These are phyloP conservation scores for Saturnispora dispora DNA, from an alignment of 805 yeast genomes.

Conservation along the genomic window DNA sequence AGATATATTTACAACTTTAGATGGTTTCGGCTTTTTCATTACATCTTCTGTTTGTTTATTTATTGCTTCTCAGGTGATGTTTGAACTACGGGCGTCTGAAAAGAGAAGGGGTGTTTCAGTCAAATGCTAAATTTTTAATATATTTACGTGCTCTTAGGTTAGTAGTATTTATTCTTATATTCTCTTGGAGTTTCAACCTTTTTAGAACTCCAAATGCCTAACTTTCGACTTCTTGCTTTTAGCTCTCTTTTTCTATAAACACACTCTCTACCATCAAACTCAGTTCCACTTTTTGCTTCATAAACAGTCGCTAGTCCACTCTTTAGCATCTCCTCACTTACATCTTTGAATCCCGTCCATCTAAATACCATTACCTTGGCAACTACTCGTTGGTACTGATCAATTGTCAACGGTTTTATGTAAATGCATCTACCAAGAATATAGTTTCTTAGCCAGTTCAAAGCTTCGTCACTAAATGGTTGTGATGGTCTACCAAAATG, in stretches of 20 bases:
- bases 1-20: conserved; percentile 63
- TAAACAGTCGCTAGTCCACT: conserved; percentile 82
- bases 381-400: conserved; percentile 85
- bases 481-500: conserved; percentile 94
- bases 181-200: conserved; percentile 64
- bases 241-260: conserved; percentile 52
- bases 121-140: conserved; percentile 44
- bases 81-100: conserved; percentile 82
- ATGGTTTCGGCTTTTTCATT: conserved; percentile 58
- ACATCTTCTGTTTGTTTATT: conserved; percentile 59
- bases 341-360: conserved; percentile 65
- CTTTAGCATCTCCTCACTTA: conserved; percentile 79
- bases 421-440: conserved; percentile 60
- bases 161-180: conserved; percentile 44
- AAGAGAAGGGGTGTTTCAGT: conserved; percentile 74
- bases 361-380: conserved; percentile 57
- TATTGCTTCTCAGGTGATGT: conserved; percentile 88
- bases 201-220: conserved; percentile 61
- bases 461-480: conserved; percentile 76
- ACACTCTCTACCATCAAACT: conserved; percentile 71
- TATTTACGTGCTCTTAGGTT: not conserved
- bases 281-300: conserved; percentile 73
- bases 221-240: conserved; percentile 43
- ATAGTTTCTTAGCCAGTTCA: conserved; percentile 62
- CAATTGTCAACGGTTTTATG: conserved; percentile 70